Conservation (phyloP, 805 yeast species). For the Suhomyces kilbournensis region DNA sequence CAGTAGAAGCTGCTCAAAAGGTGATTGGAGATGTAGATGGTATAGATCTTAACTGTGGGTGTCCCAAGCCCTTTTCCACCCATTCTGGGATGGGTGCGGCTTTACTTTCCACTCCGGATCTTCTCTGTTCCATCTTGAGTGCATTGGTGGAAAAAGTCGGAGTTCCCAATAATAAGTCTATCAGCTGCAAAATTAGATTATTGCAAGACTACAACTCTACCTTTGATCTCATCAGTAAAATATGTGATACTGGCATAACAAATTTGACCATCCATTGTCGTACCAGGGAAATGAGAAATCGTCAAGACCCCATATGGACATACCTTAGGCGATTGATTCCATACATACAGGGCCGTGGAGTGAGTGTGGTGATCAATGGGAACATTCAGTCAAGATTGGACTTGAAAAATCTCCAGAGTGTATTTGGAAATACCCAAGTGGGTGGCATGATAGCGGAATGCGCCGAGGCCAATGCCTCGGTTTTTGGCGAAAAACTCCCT, state of each 20-base stretch:
- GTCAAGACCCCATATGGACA: constrained; percentile 76
- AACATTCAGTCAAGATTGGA: constrained; percentile 58
- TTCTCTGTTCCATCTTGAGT: constrained; percentile 63
- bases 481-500: constrained; percentile 46
- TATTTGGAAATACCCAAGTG: constrained; percentile 51
- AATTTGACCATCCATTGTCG: constrained; percentile 92
- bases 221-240: constrained; percentile 49
- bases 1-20: constrained; percentile 81
- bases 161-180: constrained; percentile 67
- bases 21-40: constrained; percentile 88
- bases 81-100: constrained; percentile 99
- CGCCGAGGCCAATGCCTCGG: constrained; percentile 85
- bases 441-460: constrained; percentile 94
- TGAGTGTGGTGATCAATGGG: constrained; percentile 82
- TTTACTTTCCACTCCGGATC: constrained; percentile 74
- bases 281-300: constrained; percentile 80
- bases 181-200: constrained; percentile 86
- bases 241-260: constrained; percentile 70
- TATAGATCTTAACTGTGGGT: constrained; percentile 92
- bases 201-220: constrained; percentile 62
- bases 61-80: constrained; percentile 93
- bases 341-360: constrained; percentile 58
- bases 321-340: constrained; percentile 60
- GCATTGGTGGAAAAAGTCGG: constrained; percentile 80
- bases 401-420: constrained; percentile 46